Evolutionary conservation across 805 yeast genomes (phyloP), one percentile per base, ranked within the genome.

Genomic region (Blastobotrys terrestris): DNA sequence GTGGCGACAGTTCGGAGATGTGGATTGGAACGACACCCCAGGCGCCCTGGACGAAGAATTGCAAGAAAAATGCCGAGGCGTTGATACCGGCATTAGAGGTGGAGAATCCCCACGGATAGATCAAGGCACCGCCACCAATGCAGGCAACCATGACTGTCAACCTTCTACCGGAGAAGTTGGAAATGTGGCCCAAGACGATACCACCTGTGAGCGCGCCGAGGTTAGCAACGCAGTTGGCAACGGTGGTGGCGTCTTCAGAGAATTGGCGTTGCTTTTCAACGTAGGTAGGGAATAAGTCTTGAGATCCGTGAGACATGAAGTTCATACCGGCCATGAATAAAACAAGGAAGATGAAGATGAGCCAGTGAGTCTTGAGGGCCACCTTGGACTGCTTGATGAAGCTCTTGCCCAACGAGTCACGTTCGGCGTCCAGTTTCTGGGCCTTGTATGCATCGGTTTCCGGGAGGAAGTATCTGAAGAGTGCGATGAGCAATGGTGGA

Each of bases 1-100:
- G 83, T 53, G 83, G 84, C 13, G 86, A 77, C 48, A 84, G 71
- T 66, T 85, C 91, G 31, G 82, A 72, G 42, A 85, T 69, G 66
- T 83, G 82, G 44, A 82, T 76, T 15, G 90, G 87, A 11, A 80
- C 73, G 47, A 84, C 79, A 56, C 90, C 89, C 85, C 87, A 85
- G 3, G 83, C 82, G 35, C 89, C 90, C 72, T 81, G 84, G 3
- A 84, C 85, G 52, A 79, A 77, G 61, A 78, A 77, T 63, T 83
- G 86, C 62, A 83, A 63, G 70, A 82, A 82, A 67, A 84, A 84
- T 3, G 70, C 81, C 1, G 83, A 82, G 31, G 83, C 85, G 55
- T 77, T 78, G 56, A 79, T 73, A 21, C 81, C 76, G 15, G 75
- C 74, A 42, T 63, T 67, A 22, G 63, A 62, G 16, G 71, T 64